Evolutionary conservation across 805 yeast genomes (phyloP), one percentile per base, ranked within the genome.

Genomic region (Candida ponderosae): DNA sequence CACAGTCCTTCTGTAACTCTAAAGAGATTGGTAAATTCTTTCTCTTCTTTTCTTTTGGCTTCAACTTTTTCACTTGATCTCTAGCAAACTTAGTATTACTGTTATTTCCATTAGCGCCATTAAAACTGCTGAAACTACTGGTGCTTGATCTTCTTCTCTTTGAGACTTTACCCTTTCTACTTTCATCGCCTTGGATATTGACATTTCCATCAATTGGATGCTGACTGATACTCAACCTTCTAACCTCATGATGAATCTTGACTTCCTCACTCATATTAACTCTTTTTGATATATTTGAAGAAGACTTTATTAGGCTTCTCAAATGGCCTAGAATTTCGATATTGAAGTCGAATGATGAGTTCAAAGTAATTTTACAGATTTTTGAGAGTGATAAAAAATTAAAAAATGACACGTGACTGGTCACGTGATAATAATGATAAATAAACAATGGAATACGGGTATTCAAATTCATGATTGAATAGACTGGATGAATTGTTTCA

Each of bases 11-110:
- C 7, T 31, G 54, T 53, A 40, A 65, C 50, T 27, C 59, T 33
- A 79, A 53, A 27, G 49, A 47, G 0, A 60, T 48, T 7, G 52
- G 47, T 5, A 39, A 35, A 18, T 49, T 41, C 36, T 54, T 63
- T 34, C 53, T 54, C 49, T 63, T 63, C 45, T 60, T 60, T 30
- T 56, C 57, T 19, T 35, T 48, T 21, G 42, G 44, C n/a, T 29
- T 36, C 8, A 45, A 32, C 13, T 45, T 40, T 32, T 21, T 21
- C 10, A 10, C 7, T 21, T 21, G 24, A 21, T 21, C 10, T 21
- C 10, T 10, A 21, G 7, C 10, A 21, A 21, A 7, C 10, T 10
- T 21, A 8, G 7, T 7, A 21, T 21, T 21, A 21, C 24, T 10
- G 10, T 8, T 21, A 18, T 15, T 28, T 6, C 19, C 35, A 15